A percentile compares a stretch with the other conserved stretches of the same genome.
phyloP scores from a whole-genome alignment of 139 green algal species.

The Edaphochlamys debaryana region DNA sequence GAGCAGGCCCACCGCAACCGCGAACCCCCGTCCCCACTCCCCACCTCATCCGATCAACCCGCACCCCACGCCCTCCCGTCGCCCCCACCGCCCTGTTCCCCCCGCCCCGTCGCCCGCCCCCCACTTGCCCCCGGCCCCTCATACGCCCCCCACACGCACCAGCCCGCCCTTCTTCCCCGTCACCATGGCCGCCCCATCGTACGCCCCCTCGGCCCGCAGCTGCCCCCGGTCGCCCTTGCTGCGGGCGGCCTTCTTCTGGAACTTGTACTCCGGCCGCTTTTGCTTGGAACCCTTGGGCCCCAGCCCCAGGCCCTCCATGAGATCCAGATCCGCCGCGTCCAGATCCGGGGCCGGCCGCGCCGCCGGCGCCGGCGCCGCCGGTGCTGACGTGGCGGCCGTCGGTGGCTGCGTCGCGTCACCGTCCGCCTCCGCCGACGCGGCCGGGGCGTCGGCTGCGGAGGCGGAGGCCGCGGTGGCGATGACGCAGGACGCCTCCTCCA shows the following conservation, averaged over 20 bases:
- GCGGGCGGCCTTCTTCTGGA: constrained; percentile 83
- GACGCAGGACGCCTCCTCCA: too few relatives aligned
- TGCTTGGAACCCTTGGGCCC: constrained; percentile 34
- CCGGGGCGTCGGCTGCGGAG: too few relatives aligned
- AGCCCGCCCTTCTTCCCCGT: constrained; percentile 75
- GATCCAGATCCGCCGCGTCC: constrained; percentile 63
- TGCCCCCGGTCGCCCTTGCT: constrained; percentile 71
- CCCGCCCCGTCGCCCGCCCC: too few relatives aligned
- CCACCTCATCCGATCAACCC: too few relatives aligned
- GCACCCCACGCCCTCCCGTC: too few relatives aligned
- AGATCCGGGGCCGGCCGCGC: constrained; percentile 1
- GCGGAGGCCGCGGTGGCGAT: too few relatives aligned
- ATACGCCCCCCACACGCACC: constrained; percentile 58
- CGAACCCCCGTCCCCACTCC: too few relatives aligned
- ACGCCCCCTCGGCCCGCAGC: constrained; percentile 46
- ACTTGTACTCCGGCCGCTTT: constrained; percentile 75
- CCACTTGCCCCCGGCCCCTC: too few relatives aligned
- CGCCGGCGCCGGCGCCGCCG: neutral
- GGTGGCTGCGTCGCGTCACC: neutral
- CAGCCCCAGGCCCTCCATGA: constrained; percentile 41
- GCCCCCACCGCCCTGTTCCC: too few relatives aligned
- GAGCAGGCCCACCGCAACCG: too few relatives aligned
- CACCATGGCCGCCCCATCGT: constrained; percentile 65
- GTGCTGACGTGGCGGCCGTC: neutral
- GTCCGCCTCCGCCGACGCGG: neutral